Base-by-base conservation (phyloP, 2,329 filamentous ascomycete genomes). In the Aspergillus quadricinctus region DNA sequence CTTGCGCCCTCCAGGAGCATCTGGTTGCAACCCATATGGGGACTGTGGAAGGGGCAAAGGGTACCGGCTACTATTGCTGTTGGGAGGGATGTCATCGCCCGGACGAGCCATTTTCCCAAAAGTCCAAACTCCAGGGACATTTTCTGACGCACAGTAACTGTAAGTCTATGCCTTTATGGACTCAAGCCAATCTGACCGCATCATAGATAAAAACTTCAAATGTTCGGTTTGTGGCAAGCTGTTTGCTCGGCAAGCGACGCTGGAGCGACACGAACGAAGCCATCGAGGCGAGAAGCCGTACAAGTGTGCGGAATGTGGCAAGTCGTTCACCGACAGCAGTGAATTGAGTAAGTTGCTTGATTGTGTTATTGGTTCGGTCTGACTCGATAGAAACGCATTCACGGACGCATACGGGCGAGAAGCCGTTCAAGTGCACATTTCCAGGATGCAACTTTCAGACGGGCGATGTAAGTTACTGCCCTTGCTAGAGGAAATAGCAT, bases 91-190 rank as follows among this genome's bases (percentile, higher is more conserved):
- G 75, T 19, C 70, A 73, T 55, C 72, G 75, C 1, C 74, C 74
- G 1, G 61, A 75, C 53, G 74, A 77, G 50, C 74, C 75, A 2
- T 77, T 77, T 53, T 77, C 75, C 17, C 75, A 77, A 54, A 77
- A 77, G 58, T 77, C 75, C 3, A 77, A 77, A 54, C 66, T 77
- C 8, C 75, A 77, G 52, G 75, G 75, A 3, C 75, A 77, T 57
- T 77, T 76, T 52, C 57, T 77, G 28, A 77, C 74, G 10, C 75
- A 77, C 57, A 77, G 75, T 59, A 77, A 77, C 53, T 73, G 75
- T 77, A 67, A 48, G 72, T 54, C 10, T 9, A 25, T 25, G 1
- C 2, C 11, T 3, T 4, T 10, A 1, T 17, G 3, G 21, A 3
- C 3, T 23, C 3, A 10, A 43, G 40, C n/a, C 40, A 43, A 23